These are phyloP conservation scores for Wickerhamiella nectarea DNA, from an alignment of 805 yeast species.

Conservation along the genomic window DNA sequence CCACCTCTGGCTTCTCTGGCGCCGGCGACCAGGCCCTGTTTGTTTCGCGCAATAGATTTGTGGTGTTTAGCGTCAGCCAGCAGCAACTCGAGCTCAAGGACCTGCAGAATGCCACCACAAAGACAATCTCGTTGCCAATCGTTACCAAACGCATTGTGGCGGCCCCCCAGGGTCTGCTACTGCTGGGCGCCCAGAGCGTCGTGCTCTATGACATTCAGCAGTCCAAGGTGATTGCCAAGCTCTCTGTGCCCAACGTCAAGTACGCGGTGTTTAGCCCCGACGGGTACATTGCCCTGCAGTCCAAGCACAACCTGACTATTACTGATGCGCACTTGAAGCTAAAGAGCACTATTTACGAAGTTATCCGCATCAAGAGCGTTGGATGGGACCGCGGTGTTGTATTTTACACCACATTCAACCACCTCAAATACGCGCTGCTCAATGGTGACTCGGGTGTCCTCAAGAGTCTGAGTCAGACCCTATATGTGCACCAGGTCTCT, in stretches of 20 bases:
- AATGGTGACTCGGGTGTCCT: slow-evolving; percentile 94
- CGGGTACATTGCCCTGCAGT: slow-evolving; percentile 73
- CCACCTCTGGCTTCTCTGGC: slow-evolving; percentile 66
- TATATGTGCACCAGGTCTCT: slow-evolving; percentile 58
- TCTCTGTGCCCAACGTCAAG: slow-evolving; percentile 58
- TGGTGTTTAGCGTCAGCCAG: slow-evolving; percentile 51
- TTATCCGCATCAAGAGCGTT: slow-evolving; percentile 91
- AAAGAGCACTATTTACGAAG: slow-evolving; percentile 81
- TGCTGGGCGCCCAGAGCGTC: slow-evolving; percentile 60
- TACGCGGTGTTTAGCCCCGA: slow-evolving; percentile 82
- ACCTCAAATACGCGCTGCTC: slow-evolving; percentile 80
- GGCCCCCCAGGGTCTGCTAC: slow-evolving; percentile 62
- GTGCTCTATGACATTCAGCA: slow-evolving; percentile 87
- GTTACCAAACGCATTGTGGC: slow-evolving; percentile 56
- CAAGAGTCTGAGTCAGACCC: slow-evolving; percentile 77
- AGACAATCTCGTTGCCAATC: slow-evolving; percentile 44
- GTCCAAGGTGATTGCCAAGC: slow-evolving; percentile 57
- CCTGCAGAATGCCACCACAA: slow-evolving; percentile 67
- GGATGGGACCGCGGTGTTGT: slow-evolving; percentile 93
- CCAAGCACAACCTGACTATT: slow-evolving; percentile 85
- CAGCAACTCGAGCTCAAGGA: slow-evolving; percentile 73
- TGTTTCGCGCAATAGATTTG: slow-evolving; percentile 90
- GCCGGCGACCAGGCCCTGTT: slow-evolving; percentile 76
- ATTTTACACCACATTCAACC: slow-evolving; percentile 87
- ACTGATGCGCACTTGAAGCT: slow-evolving; percentile 67